Conservation (phyloP, 345 rosid genomes). For the Firmiana major region DNA sequence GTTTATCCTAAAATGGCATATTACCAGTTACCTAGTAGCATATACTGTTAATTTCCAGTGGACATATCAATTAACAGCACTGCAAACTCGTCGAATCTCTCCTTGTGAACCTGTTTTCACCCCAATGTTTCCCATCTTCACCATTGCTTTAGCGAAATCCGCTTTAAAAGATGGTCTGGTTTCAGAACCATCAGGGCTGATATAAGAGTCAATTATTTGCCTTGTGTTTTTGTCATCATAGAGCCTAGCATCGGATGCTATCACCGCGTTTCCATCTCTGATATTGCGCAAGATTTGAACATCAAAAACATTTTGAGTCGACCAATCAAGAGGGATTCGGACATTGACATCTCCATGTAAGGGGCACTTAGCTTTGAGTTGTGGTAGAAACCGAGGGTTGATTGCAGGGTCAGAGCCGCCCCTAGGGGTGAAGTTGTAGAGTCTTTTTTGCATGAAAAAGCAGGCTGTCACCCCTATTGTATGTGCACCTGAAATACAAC, state of each 20-base stretch:
- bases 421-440: slow-evolving; percentile 36
- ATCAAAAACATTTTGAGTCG: slow-evolving; percentile 38
- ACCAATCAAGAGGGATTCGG: slow-evolving; percentile 40
- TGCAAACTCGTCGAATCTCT: slow-evolving; percentile 49
- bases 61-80: slow-evolving; percentile 32
- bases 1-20: background rate
- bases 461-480: slow-evolving; percentile 57
- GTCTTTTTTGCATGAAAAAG: slow-evolving; percentile 41
- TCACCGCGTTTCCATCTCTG: slow-evolving; percentile 37
- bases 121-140: slow-evolving; percentile 48
- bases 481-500: slow-evolving; percentile 39
- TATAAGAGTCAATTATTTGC: slow-evolving; percentile 37
- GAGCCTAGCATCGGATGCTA: slow-evolving; percentile 53
- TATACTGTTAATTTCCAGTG: background rate
- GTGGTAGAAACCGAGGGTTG: slow-evolving; percentile 22
- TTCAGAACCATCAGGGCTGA: slow-evolving; percentile 9
- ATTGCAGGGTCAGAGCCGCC: slow-evolving; percentile 45
- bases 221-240: slow-evolving; percentile 31
- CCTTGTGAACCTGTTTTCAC: slow-evolving; percentile 44
- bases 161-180: slow-evolving; percentile 24
- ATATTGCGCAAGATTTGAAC: slow-evolving; percentile 31
- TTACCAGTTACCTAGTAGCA: background rate
- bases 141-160: slow-evolving; percentile 53
- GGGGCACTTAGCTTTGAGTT: slow-evolving; percentile 26
- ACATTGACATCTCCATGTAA: slow-evolving; percentile 26